Evolutionary conservation across 2,329 filamentous ascomycete species (phyloP), one percentile per base, ranked within the genome.

Genomic region (Ophiostoma ips): DNA sequence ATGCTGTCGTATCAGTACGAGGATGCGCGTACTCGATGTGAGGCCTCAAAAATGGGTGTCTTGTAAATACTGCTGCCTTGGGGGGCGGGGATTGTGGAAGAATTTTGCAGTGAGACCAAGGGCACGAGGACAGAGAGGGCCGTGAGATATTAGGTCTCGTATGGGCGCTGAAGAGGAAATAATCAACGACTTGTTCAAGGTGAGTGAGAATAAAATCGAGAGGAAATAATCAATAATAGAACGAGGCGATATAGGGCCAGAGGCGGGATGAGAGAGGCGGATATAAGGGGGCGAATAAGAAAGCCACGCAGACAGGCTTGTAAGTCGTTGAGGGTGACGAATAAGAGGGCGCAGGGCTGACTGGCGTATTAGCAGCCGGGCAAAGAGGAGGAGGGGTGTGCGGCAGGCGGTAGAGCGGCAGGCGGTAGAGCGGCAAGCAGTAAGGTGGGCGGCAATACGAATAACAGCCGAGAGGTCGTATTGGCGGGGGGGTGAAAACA

Each of bases 311-410:
- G 36, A 38, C 35, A 36, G n/a, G 6, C 2, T 9, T 9, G 1
- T 36, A 16, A 36, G n/a, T 36, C 35, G 35, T 18, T 18, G 3
- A 3, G 16, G 35, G 24, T 43, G 40, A 43, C 40, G 40, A 43
- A 43, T 43, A 43, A 30, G 40, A 43, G 30, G 40, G 40, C 40
- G 40, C 40, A 43, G 40, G 40, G 40, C 40, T 43, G 24, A 9
- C 24, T 4, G 19, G 4, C 15, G 13, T 30, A 41, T 19, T 41
- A 18, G 37, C 12, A 24, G 21, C 19, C 18, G 9, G 16, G 35
- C 15, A 36, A n/a, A 19, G 13, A 40, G 10, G 21, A 5, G 18
- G 36, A 5, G 16, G n/a, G 18, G 15, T 16, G n/a, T 15, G 8
- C 7, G 5, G 40, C 12, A 15, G 21, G 40, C 40, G 40, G 40